Percentiles rank a stretch among this genome's conserved stretches.
These are phyloP conservation scores for Moesziomyces aphidis DNA, from an alignment of 1,284 basidiomycete species.

Conservation along the genomic window DNA sequence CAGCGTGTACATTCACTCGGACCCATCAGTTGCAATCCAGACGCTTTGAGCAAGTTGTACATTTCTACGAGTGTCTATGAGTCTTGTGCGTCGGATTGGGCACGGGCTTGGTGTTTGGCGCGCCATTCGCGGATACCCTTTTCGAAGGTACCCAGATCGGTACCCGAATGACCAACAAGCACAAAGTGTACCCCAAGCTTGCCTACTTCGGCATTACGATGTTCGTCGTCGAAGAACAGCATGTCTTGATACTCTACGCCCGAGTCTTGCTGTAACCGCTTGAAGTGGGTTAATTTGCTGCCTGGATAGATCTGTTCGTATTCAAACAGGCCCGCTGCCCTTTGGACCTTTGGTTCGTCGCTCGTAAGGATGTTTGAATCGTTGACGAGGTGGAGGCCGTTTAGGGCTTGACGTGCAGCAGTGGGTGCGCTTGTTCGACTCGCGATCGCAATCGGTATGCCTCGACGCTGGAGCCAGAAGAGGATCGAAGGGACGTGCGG, in stretches of 20 bases:
- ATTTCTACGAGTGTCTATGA: neutral
- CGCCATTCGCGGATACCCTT: conserved; percentile 57
- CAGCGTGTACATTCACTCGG: neutral
- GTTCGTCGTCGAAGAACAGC: conserved; percentile 66
- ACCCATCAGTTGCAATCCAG: too few relatives aligned
- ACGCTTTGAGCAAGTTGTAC: too few relatives aligned
- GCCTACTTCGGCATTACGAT: conserved; percentile 60
- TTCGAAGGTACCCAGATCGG: conserved; percentile 56
- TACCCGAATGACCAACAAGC: conserved; percentile 54
- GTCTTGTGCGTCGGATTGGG: conserved; percentile 5
- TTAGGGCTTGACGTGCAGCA: conserved; percentile 59
- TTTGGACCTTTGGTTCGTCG: conserved; percentile 12
- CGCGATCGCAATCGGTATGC: conserved; percentile 55
- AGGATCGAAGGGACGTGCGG: conserved; percentile 62
- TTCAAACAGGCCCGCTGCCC: conserved; percentile 56
- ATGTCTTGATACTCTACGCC: conserved; percentile 61
- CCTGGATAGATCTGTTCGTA: conserved; percentile 66
- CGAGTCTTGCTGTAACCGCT: conserved; percentile 45
- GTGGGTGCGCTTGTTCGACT: conserved; percentile 59
- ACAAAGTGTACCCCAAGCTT: conserved; percentile 65
- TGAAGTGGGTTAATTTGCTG: conserved; percentile 62
- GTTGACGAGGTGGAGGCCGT: conserved; percentile 48
- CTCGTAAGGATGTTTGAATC: conserved; percentile 9
- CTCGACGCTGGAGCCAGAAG: conserved; percentile 36
- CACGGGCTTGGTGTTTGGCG: conserved; percentile 33